Evolutionary conservation across 192 early-diverging fungal species (phyloP).

Genomic region (Gaertneriomyces sp.): DNA sequence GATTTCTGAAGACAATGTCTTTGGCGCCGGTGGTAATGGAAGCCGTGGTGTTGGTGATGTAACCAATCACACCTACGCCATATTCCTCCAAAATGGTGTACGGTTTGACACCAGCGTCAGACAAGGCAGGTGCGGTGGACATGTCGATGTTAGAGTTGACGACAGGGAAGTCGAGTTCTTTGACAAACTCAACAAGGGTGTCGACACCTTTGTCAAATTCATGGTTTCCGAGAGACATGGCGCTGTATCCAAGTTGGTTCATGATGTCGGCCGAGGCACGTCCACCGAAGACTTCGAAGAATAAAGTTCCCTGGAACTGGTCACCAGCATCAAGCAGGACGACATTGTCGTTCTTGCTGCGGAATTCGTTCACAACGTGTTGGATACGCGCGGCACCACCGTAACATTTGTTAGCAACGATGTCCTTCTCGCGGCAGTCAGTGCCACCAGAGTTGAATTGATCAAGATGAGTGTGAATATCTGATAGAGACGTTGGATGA

Average conservation of each 20-base stretch:
- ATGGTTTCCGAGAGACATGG: conserved; percentile 55
- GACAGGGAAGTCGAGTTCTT: conserved; percentile 57
- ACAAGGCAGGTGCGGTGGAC: conserved; percentile 12
- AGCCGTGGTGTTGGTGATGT: conserved; percentile 54
- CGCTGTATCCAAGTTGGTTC: conserved; percentile 64
- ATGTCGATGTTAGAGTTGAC: conserved; percentile 69
- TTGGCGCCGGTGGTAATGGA: conserved; percentile 53
- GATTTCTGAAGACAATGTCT: conserved; percentile 52
- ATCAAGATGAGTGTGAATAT: conserved; percentile 36
- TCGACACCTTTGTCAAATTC: conserved; percentile 70
- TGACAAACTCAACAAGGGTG: conserved; percentile 50
- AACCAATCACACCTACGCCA: conserved; percentile 63
- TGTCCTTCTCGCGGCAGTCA: conserved; percentile 45
- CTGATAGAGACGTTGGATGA: too few species aligned
- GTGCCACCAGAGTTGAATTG: conserved; percentile 50
- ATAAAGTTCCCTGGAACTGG: conserved; percentile 60
- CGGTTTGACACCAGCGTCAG: conserved; percentile 52
- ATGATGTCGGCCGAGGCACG: conserved; percentile 54
- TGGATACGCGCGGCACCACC: conserved; percentile 66
- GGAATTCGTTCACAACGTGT: conserved; percentile 51
- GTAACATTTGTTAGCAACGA: conserved; percentile 38
- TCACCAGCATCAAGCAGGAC: conserved; percentile 77
- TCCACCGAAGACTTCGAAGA: conserved; percentile 65
- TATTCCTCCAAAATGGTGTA: conserved; percentile 65
- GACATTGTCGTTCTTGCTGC: conserved; percentile 45